Conservation (phyloP, 2,329 filamentous ascomycete genomes). For the Xylariaceae sp. region DNA sequence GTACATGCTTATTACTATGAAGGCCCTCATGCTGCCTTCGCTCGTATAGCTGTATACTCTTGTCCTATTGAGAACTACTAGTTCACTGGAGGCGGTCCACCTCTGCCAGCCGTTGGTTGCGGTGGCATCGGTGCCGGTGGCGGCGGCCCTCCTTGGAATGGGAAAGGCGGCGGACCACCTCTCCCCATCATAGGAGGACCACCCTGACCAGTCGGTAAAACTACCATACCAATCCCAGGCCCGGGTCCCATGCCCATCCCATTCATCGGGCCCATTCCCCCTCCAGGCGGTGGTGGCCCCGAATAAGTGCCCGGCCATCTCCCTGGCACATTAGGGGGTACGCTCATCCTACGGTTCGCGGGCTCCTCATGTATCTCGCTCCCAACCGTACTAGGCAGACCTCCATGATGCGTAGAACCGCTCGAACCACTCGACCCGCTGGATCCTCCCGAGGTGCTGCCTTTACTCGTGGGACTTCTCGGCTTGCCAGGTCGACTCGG, state of each 20-base stretch:
- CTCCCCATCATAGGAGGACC: slow-evolving; percentile 19
- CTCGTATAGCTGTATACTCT: background rate
- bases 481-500: slow-evolving; percentile 19
- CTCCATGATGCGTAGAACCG: slow-evolving; percentile 8
- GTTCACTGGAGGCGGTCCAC: slow-evolving; percentile 22
- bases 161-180: slow-evolving; percentile 6
- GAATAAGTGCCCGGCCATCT: slow-evolving; percentile 13
- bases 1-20: background rate
- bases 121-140: slow-evolving; percentile 2
- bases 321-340: slow-evolving; percentile 19
- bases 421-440: slow-evolving; percentile 3
- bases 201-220: slow-evolving; percentile 16
- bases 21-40: background rate
- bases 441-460: slow-evolving; percentile 15
- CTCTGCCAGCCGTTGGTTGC: slow-evolving; percentile 2
- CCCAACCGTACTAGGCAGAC: slow-evolving; percentile 13
- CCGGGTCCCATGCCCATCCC: slow-evolving; percentile 17
- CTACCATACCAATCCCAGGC: slow-evolving; percentile 18
- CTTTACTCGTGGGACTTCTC: slow-evolving; percentile 16
- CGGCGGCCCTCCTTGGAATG: slow-evolving; percentile 14
- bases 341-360: slow-evolving; percentile 19
- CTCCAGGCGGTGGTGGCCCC: background rate
- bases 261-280: slow-evolving; percentile 10
- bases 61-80: background rate
- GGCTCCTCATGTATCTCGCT: slow-evolving; percentile 18